A percentile compares a stretch with the other conserved stretches of the same genome.
Conservation (phyloP, 768 basidiomycete species). For the Artomyces pyxidatus region DNA sequence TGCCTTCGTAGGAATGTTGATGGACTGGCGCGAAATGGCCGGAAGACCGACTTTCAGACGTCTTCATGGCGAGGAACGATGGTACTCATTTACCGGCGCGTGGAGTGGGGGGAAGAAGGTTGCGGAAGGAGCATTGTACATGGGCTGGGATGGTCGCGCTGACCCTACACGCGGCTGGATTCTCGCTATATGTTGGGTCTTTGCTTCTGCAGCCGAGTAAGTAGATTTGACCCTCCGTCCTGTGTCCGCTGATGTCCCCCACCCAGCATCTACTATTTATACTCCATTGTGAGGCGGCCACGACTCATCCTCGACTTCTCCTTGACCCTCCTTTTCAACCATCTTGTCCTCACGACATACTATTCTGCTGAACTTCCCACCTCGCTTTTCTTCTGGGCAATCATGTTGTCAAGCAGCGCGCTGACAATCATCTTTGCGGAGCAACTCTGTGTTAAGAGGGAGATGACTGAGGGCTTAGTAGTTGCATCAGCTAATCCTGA, state of each 20-base stretch:
- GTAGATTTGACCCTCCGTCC: slow-evolving; percentile 27
- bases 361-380: slow-evolving; percentile 78
- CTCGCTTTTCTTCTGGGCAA: slow-evolving; percentile 87
- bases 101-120: slow-evolving; percentile 79
- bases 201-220: slow-evolving; percentile 79
- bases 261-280: slow-evolving; percentile 69
- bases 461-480: slow-evolving; percentile 79
- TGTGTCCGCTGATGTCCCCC: slow-evolving; percentile 3
- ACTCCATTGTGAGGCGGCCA: slow-evolving; percentile 80
- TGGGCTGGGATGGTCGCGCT: slow-evolving; percentile 56
- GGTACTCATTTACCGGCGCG: slow-evolving; percentile 60
- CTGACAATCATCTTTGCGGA: slow-evolving; percentile 77
- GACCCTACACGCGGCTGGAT: slow-evolving; percentile 88
- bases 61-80: slow-evolving; percentile 53
- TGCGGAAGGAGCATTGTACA: slow-evolving; percentile 46
- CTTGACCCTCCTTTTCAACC: slow-evolving; percentile 84
- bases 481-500: slow-evolving; percentile 38
- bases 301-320: slow-evolving; percentile 94
- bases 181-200: slow-evolving; percentile 79
- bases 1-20: slow-evolving; percentile 60
- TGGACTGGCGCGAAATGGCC: slow-evolving; percentile 98
- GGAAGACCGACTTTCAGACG: slow-evolving; percentile 70
- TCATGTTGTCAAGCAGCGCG: slow-evolving; percentile 64
- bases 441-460: slow-evolving; percentile 83
- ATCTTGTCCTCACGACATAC: slow-evolving; percentile 90